Base-by-base conservation (phyloP, 208 protist species). In the Wallacemonas rigidus region DNA sequence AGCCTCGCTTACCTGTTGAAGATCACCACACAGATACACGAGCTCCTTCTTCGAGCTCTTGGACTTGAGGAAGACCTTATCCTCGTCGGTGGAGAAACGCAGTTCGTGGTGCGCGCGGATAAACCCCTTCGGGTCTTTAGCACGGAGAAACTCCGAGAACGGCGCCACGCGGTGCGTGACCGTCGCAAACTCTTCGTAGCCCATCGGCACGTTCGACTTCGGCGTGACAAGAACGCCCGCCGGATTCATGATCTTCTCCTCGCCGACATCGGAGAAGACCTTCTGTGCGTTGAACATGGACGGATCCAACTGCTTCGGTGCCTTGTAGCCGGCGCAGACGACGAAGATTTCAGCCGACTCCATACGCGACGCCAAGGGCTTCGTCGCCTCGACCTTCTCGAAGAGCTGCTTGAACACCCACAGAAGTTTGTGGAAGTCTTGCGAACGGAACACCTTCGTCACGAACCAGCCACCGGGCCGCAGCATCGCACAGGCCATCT, bases 381-480 rank as follows among this genome's bases (percentile, higher is more conserved):
- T 99, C 26, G 98, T 99, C 0, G 94, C 93, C 77, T 99, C 96
- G 44, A 99, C 99, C 81, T 98, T 98, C 9, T 98, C 90, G 79
- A 99, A 99, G 14, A 99, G 86, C 84, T 99, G 91, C 69, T 99
- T 95, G 54, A 99, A 90, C 57, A 99, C 98, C 94, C 95, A 99
- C 47, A 99, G 75, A 12, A 99, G 89, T 53, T 98, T 93, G 74
- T 99, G 97, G 87, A 99, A 99, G 86, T 99, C 98, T 35, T 93
- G 79, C 9, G 98, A 99, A 48, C 99, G 90, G 90, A 99, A 99
- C 8, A 99, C 98, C 89, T 99, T 99, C n/a, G 98, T 99, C 0
- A 99, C 94, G 80, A 99, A 99, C 85, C 85, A 96, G 50, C 97
- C 97, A 40, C 86, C 88, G 14, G 85, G 72, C 38, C 80, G 79